Percentiles rank a stretch among this genome's conserved stretches.
These are phyloP conservation scores for Aristolochia contorta DNA, from an alignment of 164 flowering plant species.

Conservation along the genomic window DNA sequence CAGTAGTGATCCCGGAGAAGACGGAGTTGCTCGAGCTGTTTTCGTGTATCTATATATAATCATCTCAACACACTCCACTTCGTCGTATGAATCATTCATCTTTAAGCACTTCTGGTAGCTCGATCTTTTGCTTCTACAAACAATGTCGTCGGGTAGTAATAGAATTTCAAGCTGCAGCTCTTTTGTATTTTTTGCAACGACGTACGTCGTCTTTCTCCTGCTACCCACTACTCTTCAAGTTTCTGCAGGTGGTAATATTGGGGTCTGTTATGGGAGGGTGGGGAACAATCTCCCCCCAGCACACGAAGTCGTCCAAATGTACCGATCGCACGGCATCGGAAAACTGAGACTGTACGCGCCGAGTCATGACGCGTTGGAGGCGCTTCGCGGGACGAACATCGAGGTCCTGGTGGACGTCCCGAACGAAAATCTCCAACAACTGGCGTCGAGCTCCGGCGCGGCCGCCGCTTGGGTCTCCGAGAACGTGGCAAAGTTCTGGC, in stretches of 20 bases:
- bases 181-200: too few species aligned
- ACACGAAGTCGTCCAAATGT: not conserved
- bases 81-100: too few species aligned
- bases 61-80: too few species aligned
- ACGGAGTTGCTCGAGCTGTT: too few species aligned
- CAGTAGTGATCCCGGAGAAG: too few species aligned
- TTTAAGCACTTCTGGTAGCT: too few species aligned
- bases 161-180: too few species aligned
- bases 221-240: not conserved
- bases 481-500: not conserved
- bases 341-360: not conserved
- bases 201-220: not conserved
- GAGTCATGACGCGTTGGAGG: not conserved
- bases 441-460: not conserved
- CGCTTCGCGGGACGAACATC: not conserved
- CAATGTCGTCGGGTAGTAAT: too few species aligned
- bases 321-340: not conserved
- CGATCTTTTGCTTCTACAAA: too few species aligned
- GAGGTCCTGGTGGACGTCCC: not conserved
- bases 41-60: too few species aligned
- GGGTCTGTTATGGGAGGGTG: not conserved
- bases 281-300: not conserved
- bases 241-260: not conserved
- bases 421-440: not conserved
- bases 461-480: not conserved